phyloP scores from a whole-genome alignment of 306 rosid species.

The Neltuma alba region DNA sequence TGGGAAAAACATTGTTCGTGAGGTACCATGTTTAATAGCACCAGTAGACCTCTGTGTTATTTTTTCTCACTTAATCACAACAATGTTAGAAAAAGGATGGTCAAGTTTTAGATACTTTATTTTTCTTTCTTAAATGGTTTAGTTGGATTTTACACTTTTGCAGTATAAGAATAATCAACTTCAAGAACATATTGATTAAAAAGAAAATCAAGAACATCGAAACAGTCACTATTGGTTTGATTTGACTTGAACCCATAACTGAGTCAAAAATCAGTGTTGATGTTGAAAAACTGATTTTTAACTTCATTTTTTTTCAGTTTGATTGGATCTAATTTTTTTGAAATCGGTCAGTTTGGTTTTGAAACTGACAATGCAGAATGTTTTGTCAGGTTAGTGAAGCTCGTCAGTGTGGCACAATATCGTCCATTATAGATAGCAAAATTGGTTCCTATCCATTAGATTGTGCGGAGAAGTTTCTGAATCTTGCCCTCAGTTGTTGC shows the following conservation, averaged over 20 bases:
- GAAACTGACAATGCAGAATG: background rate
- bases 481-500: constrained; percentile 72
- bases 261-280: background rate
- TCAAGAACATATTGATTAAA: background rate
- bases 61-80: background rate
- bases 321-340: background rate
- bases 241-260: background rate
- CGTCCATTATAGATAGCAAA: constrained; percentile 58
- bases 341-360: background rate
- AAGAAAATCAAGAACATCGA: background rate
- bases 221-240: background rate
- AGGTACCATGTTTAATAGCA: constrained; percentile 46
- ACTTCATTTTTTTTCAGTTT: background rate
- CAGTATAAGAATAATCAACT: background rate
- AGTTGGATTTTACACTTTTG: background rate
- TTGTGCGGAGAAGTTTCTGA: constrained; percentile 55
- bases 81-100: background rate
- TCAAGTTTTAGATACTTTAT: background rate
- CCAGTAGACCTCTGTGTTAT: background rate
- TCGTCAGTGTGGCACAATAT: constrained; percentile 46
- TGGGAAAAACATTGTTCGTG: constrained; percentile 82
- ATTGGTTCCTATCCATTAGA: constrained; percentile 63
- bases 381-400: constrained; percentile 63
- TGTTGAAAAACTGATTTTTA: background rate
- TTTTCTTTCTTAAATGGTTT: background rate